Evolutionary conservation across 163 green algal genomes (phyloP), one percentile per base, ranked within the genome.

Genomic region (Scenedesmus sp.): DNA sequence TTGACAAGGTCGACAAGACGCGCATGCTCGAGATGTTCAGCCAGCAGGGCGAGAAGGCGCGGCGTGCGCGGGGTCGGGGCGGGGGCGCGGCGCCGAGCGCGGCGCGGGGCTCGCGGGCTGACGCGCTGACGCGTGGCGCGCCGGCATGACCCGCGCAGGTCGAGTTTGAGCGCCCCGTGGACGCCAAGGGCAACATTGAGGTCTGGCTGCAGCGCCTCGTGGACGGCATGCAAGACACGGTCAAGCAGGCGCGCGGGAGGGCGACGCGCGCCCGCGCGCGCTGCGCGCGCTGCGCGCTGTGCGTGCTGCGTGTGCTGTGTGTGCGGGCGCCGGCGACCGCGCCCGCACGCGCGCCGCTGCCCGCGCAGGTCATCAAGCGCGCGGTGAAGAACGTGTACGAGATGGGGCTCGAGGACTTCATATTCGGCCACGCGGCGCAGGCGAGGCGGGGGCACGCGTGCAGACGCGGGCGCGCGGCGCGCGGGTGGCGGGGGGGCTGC

Each of bases 151-250:
- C n/a, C n/a, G n/a, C n/a, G n/a, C 60, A 78, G 50, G 86, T 92
- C 24, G 88, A 93, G 81, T 93, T 93, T 80, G 88, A 91, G 83
- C 65, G 69, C 15, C 79, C 92, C 6, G 91, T 98, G 31, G 88
- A 97, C 24, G 93, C 92, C 50, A 90, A 91, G 83, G 92, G 92
- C 85, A 93, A 94, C 84, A 94, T 93, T 73, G 95, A 98, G 83
- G 90, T 94, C 28, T 98, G 95, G 95, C 90, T 98, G 78, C 89
- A 97, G 88, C 83, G 87, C 18, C 87, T 98, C 63, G 95, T 98
- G 75, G 91, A 95, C 75, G 92, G 89, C 65, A 98, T 98, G 95
- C 92, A 97, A 84, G 85, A 91, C 65, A 92, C 90, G 4, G 85
- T 95, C 26, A 95, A 91, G 84, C 50, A 72, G 69, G 69, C 66